Evolutionary conservation across 2,329 filamentous ascomycete species (phyloP), one percentile per base, ranked within the genome.

Genomic region (Rutstroemia sp.): DNA sequence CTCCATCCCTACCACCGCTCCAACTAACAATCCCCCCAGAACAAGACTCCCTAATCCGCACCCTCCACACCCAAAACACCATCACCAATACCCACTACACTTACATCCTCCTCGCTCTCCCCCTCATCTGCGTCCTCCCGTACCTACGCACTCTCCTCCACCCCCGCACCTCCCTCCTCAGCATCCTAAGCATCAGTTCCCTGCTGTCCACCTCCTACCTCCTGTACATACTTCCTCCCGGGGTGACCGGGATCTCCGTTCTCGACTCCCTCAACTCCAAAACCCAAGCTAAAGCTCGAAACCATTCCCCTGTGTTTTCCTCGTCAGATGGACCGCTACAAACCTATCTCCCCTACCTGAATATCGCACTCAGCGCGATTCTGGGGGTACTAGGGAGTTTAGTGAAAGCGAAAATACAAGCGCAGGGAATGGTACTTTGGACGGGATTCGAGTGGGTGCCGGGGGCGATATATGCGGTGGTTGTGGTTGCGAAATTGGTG

Each of bases 181-280:
- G 82, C 6, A 60, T 87, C 5, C 75, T 89, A 2, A 76, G 78
- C 46, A 73, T 88, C n/a, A 78, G 81, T 0, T 87, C 82, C 23
- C 77, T 91, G 17, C 72, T 77, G 17, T 78, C 78, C 2, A 87
- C 83, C 3, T 77, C 79, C 0, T 89, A 81, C 68, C 76, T 84
- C 1, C 73, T 89, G 1, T 75, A 78, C 61, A 73, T 69, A 39
- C 75, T 86, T 8, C 79, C 80, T 0, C 75, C 83, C 0, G 73
- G 76, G 0, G 68, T 72, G 2, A 84, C 82, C 0, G 80, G 80
- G n/a, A 73, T 85, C 30, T 48, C 68, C 0, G 56, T 66, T 0
- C 70, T 84, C 14, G 81, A 84, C 59, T 67, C 68, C 1, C 16
- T 57, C 17, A 57, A 53, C 9, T 16, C 30, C 17, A 27, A 23